Evolutionary conservation across 2,329 filamentous ascomycete species (phyloP).

Genomic region (Ophiocordyceps sinensis): DNA sequence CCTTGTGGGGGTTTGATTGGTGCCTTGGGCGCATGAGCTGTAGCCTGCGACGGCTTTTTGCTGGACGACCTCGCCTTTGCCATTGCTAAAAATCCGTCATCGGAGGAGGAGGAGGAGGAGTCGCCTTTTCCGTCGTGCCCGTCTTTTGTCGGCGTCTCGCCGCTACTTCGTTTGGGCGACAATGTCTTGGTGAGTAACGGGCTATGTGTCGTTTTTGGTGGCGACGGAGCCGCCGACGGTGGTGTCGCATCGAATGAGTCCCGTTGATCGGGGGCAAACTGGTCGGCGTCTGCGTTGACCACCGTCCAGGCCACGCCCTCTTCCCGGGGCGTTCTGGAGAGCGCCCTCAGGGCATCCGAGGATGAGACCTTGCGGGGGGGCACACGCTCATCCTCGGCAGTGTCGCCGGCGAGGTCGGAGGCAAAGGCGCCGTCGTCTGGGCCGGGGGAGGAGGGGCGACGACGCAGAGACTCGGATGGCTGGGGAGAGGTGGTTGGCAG

Average conservation of each 20-base stretch:
- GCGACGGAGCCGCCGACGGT: not conserved
- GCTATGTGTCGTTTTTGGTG: not conserved
- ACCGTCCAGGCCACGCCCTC: slow-evolving; percentile 36
- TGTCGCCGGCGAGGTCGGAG: slow-evolving; percentile 20
- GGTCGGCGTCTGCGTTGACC: slow-evolving; percentile 22
- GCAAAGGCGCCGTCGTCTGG: slow-evolving; percentile 12
- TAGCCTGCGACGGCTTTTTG: not conserved
- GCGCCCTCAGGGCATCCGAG: slow-evolving; percentile 35
- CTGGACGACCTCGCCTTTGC: slow-evolving; percentile 17
- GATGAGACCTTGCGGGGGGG: slow-evolving; percentile 40
- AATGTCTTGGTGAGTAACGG: not conserved
- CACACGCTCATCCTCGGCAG: slow-evolving; percentile 26
- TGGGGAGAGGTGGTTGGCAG: slow-evolving; percentile 43
- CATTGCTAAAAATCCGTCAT: slow-evolving; percentile 27
- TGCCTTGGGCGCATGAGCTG: not conserved
- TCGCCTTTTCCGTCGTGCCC: slow-evolving; percentile 9
- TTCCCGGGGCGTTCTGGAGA: slow-evolving; percentile 36
- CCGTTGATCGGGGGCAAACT: slow-evolving; percentile 4
- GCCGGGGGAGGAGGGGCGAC: slow-evolving; percentile 11
- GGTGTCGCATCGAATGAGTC: not conserved
- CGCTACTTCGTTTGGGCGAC: not conserved
- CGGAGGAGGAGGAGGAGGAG: slow-evolving; percentile 23
- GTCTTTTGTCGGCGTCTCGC: not conserved
- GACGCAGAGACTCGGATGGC: slow-evolving; percentile 16
- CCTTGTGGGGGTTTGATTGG: slow-evolving; percentile 1